Conservation (phyloP, 352 stramenopile species). For the Thalassiosira pacifica region DNA sequence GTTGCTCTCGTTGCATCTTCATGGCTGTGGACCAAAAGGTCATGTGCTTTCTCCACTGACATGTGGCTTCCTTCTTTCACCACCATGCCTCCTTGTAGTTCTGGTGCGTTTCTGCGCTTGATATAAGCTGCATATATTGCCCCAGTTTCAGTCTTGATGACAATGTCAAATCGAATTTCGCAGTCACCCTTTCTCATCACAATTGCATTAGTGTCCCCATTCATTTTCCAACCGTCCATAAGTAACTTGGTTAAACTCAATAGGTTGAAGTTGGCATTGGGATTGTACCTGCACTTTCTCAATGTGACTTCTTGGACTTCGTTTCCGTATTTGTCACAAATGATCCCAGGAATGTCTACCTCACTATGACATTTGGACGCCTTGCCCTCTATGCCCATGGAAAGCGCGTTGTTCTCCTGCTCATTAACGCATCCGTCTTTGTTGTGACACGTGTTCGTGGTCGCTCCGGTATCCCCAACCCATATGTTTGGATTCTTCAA, state of each 20-base stretch:
- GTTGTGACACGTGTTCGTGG: neutral
- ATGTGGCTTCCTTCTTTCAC: no score
- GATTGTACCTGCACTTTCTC: neutral
- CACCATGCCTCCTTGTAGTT: no score
- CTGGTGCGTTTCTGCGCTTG: no score
- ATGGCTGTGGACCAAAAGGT: neutral
- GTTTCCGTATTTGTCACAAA: neutral
- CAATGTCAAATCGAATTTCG: conserved; percentile 49
- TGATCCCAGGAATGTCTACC: neutral
- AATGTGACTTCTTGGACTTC: neutral
- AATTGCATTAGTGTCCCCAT: conserved; percentile 34
- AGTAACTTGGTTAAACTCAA: conserved; percentile 29
- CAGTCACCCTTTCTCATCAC: conserved; percentile 24
- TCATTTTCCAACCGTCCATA: conserved; percentile 27
- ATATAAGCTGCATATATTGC: conserved; percentile 39
- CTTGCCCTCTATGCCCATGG: neutral
- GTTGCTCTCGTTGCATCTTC: neutral
- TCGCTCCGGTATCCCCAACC: conserved; percentile 8
- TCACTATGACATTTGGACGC: neutral
- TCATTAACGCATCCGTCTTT: neutral
- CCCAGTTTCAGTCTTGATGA: conserved; percentile 38
- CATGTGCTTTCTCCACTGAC: neutral
- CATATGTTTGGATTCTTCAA: conserved; percentile 8
- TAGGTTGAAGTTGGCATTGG: conserved; percentile 18
- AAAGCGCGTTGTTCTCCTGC: neutral